Evolutionary conservation across 2,329 filamentous ascomycete genomes (phyloP), one percentile per base, ranked within the genome.

Genomic region (Penicillium sp.): DNA sequence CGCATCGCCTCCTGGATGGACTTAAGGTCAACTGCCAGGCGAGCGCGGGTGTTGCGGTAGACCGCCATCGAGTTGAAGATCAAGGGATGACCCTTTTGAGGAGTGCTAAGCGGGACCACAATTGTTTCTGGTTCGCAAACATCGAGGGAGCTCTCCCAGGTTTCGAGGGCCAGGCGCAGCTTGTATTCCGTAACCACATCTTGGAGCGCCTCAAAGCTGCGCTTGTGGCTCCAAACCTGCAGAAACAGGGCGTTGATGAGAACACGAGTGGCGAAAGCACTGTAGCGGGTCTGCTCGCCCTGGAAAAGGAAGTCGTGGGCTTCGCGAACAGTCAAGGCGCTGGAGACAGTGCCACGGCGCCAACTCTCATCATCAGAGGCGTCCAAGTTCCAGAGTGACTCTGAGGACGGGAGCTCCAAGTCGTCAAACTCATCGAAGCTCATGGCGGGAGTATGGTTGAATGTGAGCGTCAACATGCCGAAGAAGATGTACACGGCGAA

Each of bases 401-500:
- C 94, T 0, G 92, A 95, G 0, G 93, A 96, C 1, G 94, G 94
- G 53, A 99, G 82, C 72, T 94, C 89, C 46, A 97, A 77, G 53
- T 92, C 90, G 71, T 97, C 94, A 62, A 99, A 96, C 74, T 97
- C 94, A 73, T 97, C 96, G 81, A 97, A 97, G 76, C 90, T 92
- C 79, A 99, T 97, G 31, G 92, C 93, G 12, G 94, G 94, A 1
- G 93, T 97, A 76, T 97, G 94, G 73, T 97, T 97, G 82, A 95
- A 99, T 0, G 93, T 95, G 75, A 99, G 76, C 0, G 94, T 97
- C 66, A 97, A 78, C 68, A 97, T 83, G 53, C 94, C 94, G 70
- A 97, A 97, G 84, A 97, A 97, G 75, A 97, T 96, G 79, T 97
- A 99, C 57, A 97, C 94, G 1, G 94, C 93, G 68, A 96, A 99